Base-by-base conservation (phyloP, 1,284 basidiomycete species). In the Pisolithus thermaeus region DNA sequence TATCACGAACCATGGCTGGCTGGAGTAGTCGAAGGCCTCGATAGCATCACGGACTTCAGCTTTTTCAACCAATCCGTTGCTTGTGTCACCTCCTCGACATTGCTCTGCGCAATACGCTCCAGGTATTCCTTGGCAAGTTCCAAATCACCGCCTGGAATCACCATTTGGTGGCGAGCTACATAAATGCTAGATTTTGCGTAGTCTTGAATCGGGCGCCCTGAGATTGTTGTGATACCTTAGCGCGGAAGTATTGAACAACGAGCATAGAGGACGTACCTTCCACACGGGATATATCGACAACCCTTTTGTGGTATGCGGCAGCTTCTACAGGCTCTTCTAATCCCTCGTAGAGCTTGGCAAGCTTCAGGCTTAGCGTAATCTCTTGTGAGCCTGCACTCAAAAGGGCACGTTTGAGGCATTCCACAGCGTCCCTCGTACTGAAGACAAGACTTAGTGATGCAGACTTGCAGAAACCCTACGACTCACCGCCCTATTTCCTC, bases 391-490 rank as follows among this genome's bases (percentile, higher is more conserved):
- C 91, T 14, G 90, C 88, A 45, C 90, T 84, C 52, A 95, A 81
- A 41, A 96, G 75, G 3, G 93, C 92, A 44, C 92, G 87, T 59
- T 91, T 90, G 57, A 91, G 84, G 58, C 92, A 92, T 61, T 92
- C 87, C 46, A 93, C 84, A 5, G 94, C 92, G 69, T 97, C 93
- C 52, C 83, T 78, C 44, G 81, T 75, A 62, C 93, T 58, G 49
- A 39, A 36, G 53, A 42, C n/a, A 3, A 16, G 25, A 18, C 12
- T 39, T 25, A 16, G 14, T 38, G 20, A 47, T 36, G 22, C 41
- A 27, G 40, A n/a, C 28, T 36, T 27, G 25, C 35, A 47, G n/a
- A 35, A 47, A 18, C 16, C 50, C 35, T 12, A 18, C 36, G 32
- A 64, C 76, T 53, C 59, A 90, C 91, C 84, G 76, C 59, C 84